Evolutionary conservation across 257 asterid genomes (phyloP), one percentile per base, ranked within the genome.

Genomic region (Solanum bulbocastanum): DNA sequence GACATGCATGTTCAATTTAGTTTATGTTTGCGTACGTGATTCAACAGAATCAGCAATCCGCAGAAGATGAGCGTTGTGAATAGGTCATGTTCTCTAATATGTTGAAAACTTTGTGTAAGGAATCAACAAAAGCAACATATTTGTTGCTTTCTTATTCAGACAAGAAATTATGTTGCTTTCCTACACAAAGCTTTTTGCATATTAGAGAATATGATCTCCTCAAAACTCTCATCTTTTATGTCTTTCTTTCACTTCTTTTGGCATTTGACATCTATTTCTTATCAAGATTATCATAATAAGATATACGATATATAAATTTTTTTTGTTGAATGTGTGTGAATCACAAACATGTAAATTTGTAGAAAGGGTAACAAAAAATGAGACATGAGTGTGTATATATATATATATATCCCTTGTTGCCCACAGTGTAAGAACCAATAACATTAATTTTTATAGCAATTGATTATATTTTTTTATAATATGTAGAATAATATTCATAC

Each of bases 21-120:
- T 62, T 62, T 10, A 23, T 62, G 2, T n/a, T 62, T 62, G 71
- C 15, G 0, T 62, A 4, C 65, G 65, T 0, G 3, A 23, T 88
- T 95, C 96, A n/a, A 90, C 90, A 0, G 88, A 65, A 3, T 20
- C 65, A 56, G 7, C 65, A 56, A 56, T 42, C 25, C 11, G 20
- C 65, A 56, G 20, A 56, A 56, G 65, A 56, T 2, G 23, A 56
- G 65, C n/a, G 56, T 6, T 16, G 1, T 56, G 65, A 56, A 20
- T 56, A 56, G 25, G 23, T 56, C 65, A 56, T 20, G 25, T 56
- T 56, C 11, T 56, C 25, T 6, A 56, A 56, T 18, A 56, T 56
- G 65, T 6, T 2, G 11, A 56, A 8, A 56, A 20, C 65, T 18
- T 8, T 56, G 65, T 56, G 65, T 20, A 18, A 56, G 25, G 9